A percentile compares a stretch with the other conserved stretches of the same genome.
phyloP scores from a whole-genome alignment of 2,329 filamentous ascomycete species.

The Monosporascus sp. region DNA sequence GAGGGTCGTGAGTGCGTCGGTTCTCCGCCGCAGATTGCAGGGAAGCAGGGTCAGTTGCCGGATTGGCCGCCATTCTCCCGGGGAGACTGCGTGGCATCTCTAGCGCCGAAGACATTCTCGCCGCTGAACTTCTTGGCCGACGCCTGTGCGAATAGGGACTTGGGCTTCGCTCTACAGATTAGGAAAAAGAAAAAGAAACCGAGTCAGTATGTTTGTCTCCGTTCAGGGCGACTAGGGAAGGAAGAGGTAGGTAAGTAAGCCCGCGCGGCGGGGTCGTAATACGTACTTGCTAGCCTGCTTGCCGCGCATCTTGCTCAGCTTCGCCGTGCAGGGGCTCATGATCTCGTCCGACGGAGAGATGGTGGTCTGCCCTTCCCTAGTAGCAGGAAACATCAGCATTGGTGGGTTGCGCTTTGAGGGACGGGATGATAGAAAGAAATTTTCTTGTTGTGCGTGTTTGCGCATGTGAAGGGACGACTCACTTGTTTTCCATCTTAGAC shows the following conservation, averaged over 20 bases:
- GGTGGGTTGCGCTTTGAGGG: slow-evolving; percentile 1
- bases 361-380: slow-evolving; percentile 50
- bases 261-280: not conserved
- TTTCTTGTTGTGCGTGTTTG: no score
- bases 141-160: slow-evolving; percentile 62
- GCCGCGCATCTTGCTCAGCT: slow-evolving; percentile 73
- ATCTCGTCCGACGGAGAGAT: slow-evolving; percentile 84
- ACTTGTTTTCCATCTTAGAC: slow-evolving; percentile 66
- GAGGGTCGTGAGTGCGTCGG: not conserved
- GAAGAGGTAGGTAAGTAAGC: not conserved
- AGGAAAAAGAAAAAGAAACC: not conserved
- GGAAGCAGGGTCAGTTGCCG: not conserved
- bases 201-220: slow-evolving; percentile 13
- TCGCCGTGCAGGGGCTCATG: slow-evolving; percentile 80
- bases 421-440: slow-evolving; percentile 1
- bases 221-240: not conserved
- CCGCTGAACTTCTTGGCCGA: slow-evolving; percentile 57
- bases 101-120: slow-evolving; percentile 36
- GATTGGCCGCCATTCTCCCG: not conserved
- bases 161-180: slow-evolving; percentile 53
- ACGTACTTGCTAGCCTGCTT: slow-evolving; percentile 75
- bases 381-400: not conserved
- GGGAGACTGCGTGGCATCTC: slow-evolving; percentile 10
- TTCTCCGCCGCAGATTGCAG: no score
- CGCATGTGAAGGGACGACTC: slow-evolving; percentile 15